These are phyloP conservation scores for Papiliotrema flavescens DNA, from an alignment of 1,284 basidiomycete genomes.

Conservation along the genomic window DNA sequence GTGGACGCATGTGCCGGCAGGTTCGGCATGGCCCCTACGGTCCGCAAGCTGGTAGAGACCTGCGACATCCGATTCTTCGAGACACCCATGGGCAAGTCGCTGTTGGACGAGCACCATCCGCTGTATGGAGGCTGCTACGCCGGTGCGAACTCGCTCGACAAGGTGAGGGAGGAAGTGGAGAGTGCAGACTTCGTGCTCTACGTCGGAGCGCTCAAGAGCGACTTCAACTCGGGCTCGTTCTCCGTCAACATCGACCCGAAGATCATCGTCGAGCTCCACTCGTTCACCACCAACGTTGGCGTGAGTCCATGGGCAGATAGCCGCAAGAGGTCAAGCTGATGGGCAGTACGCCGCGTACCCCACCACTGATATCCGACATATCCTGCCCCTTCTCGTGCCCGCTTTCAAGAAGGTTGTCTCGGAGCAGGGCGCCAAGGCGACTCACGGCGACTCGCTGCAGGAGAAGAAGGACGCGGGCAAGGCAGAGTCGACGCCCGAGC, in stretches of 20 bases:
- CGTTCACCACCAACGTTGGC: constrained; percentile 53
- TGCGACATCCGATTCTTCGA: constrained; percentile 72
- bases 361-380: constrained; percentile 51
- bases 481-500: constrained; percentile 26
- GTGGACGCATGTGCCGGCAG: constrained; percentile 85
- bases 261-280: no score
- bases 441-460: constrained; percentile 23
- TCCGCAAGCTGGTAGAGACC: constrained; percentile 64
- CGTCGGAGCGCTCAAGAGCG: constrained; percentile 73
- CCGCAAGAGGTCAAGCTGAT: constrained; percentile 20
- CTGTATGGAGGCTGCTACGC: constrained; percentile 89
- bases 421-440: constrained; percentile 16
- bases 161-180: constrained; percentile 73
- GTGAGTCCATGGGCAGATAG: constrained; percentile 60
- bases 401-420: constrained; percentile 37
- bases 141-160: constrained; percentile 69
- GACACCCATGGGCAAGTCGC: constrained; percentile 70
- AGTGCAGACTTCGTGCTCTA: constrained; percentile 77
- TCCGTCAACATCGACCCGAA: not conserved
- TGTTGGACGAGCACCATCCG: constrained; percentile 70
- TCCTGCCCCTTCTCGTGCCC: constrained; percentile 48
- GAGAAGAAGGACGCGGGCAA: constrained; percentile 31
- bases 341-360: constrained; percentile 50
- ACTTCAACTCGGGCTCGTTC: constrained; percentile 64
- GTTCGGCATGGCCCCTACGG: constrained; percentile 67